Percentiles rank a stretch among this genome's conserved stretches.
These are phyloP conservation scores for Exobasidium cylindrosporum DNA, from an alignment of 1,284 basidiomycete species.

Conservation along the genomic window DNA sequence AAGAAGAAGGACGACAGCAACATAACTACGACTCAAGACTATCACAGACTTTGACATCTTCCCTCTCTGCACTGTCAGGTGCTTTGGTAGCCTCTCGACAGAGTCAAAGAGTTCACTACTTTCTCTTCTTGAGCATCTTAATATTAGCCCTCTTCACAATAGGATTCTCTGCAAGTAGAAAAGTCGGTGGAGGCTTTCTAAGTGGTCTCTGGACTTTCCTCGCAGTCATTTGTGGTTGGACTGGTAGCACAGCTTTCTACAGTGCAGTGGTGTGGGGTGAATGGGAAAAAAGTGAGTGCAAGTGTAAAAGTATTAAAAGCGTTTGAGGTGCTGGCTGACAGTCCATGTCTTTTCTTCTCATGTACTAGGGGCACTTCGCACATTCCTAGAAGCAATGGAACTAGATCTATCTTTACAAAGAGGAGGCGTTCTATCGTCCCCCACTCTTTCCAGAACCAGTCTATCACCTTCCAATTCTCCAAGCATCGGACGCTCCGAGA, in stretches of 20 bases:
- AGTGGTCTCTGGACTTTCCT: slow-evolving; percentile 11
- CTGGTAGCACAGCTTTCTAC: slow-evolving; percentile 50
- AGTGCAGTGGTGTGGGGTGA: slow-evolving; percentile 48
- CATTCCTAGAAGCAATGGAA: slow-evolving; percentile 37
- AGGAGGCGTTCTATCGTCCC: background rate
- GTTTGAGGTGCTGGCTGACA: too few relatives aligned
- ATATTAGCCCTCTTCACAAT: slow-evolving; percentile 21
- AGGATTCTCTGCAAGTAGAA: slow-evolving; percentile 7
- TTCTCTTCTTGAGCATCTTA: slow-evolving; percentile 23
- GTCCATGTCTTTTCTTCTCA: slow-evolving; percentile 3
- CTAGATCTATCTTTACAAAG: slow-evolving; percentile 6
- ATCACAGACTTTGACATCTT: slow-evolving; percentile 21
- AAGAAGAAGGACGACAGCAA: background rate
- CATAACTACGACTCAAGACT: slow-evolving; percentile 2
- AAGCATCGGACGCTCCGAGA: background rate
- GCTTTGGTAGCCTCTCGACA: slow-evolving; percentile 23
- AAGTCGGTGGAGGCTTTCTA: slow-evolving; percentile 3
- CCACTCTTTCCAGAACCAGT: background rate
- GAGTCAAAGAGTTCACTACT: slow-evolving; percentile 28
- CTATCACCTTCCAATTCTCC: background rate
- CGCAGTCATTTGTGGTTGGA: slow-evolving; percentile 37
- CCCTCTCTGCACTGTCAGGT: slow-evolving; percentile 18
- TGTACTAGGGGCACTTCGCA: slow-evolving; percentile 25
- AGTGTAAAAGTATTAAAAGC: too few relatives aligned
- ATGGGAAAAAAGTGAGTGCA: slow-evolving; percentile 49